phyloP scores from a whole-genome alignment of 305 asterid species.

The Solanum hybrid region DNA sequence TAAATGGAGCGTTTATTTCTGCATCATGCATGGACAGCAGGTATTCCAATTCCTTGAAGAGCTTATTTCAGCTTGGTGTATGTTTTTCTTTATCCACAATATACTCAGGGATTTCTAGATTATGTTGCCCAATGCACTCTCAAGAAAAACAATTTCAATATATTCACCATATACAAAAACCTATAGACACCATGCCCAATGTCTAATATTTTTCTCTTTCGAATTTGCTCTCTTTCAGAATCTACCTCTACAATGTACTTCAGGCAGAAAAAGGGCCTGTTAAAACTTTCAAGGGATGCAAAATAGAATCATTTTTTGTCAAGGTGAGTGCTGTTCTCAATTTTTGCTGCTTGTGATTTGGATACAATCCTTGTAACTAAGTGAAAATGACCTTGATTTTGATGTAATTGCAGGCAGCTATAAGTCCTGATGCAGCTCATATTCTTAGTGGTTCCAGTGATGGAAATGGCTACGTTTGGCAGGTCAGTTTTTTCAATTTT shows the following conservation, averaged over 20 bases:
- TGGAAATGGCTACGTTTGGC: conserved; percentile 93
- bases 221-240: conserved; percentile 33
- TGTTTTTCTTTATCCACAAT: not conserved
- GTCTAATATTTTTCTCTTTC: not conserved
- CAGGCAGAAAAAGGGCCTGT: conserved; percentile 74
- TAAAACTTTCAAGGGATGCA: conserved; percentile 60
- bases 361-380: not conserved
- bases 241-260: conserved; percentile 73
- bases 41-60: conserved; percentile 20
- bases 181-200: not conserved
- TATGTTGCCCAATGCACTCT: not conserved
- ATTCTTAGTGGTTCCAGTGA: conserved; percentile 92
- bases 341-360: not conserved
- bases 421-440: conserved; percentile 92
- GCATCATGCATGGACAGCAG: conserved; percentile 98
- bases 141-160: not conserved
- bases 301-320: conserved; percentile 71
- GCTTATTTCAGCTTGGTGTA: not conserved
- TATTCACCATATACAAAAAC: not conserved
- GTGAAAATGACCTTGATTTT: not conserved
- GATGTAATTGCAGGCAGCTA: conserved; percentile 48
- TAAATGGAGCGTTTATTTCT: conserved; percentile 67
- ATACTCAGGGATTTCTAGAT: not conserved
- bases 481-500: conserved; percentile 32
- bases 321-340: conserved; percentile 43